Evolutionary conservation across 2,329 filamentous ascomycete genomes (phyloP).

Genomic region (Cercospora brassicicola): DNA sequence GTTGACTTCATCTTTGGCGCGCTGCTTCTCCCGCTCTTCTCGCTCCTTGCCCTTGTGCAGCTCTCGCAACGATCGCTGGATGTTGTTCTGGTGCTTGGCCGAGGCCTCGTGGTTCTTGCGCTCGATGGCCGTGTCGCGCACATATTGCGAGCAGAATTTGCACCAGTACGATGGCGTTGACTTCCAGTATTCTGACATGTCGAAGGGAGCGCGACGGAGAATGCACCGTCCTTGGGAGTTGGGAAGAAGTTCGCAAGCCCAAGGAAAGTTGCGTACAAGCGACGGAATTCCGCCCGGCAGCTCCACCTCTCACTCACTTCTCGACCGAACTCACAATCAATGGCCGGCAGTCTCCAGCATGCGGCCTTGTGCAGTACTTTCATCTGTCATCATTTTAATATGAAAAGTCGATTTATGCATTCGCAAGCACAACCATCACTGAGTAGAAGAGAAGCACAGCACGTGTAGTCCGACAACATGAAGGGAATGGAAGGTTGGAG

Average conservation of each 20-base stretch:
- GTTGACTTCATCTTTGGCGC: slow-evolving; percentile 77
- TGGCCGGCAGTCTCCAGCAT: neutral
- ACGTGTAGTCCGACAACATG: slow-evolving; percentile 3
- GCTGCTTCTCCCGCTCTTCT: slow-evolving; percentile 76
- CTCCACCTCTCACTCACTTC: neutral
- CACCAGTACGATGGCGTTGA: slow-evolving; percentile 97
- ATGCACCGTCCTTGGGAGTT: neutral
- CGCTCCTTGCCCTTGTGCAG: slow-evolving; percentile 82
- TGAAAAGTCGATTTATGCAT: neutral
- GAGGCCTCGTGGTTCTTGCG: slow-evolving; percentile 53
- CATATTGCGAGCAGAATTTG: slow-evolving; percentile 88
- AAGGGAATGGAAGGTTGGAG: neutral
- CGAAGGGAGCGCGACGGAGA: neutral
- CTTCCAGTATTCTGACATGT: slow-evolving; percentile 98
- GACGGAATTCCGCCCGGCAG: neutral
- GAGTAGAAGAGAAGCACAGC: neutral
- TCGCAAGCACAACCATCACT: neutral
- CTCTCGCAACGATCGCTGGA: slow-evolving; percentile 87
- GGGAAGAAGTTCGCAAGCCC: neutral
- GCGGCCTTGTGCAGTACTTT: neutral
- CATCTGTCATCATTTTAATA: neutral
- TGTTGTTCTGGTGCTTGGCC: slow-evolving; percentile 55
- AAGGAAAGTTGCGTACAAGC: neutral
- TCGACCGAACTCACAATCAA: neutral
- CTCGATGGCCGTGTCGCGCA: slow-evolving; percentile 90